A percentile compares a stretch with the other conserved stretches of the same genome.
Conservation (phyloP, 2,329 filamentous ascomycete genomes). For the Ophiostoma perfectum region DNA sequence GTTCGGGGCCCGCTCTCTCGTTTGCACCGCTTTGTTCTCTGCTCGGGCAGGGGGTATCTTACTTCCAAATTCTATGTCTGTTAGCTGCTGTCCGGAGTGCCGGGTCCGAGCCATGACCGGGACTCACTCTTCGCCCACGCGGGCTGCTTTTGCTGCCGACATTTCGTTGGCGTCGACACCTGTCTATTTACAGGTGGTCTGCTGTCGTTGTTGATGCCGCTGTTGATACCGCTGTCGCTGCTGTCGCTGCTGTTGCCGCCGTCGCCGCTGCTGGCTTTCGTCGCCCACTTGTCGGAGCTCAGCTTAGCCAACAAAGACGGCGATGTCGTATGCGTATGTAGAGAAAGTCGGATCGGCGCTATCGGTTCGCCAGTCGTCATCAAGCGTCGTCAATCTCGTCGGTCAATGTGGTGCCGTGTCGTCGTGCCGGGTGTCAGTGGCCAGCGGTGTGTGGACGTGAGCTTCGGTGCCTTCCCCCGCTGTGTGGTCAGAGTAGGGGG, state of each 20-base stretch:
- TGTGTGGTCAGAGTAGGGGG: constrained; percentile 13
- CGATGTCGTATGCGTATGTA: not conserved
- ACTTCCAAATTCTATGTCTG: constrained; percentile 78
- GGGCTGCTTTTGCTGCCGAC: constrained; percentile 57
- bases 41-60: constrained; percentile 39
- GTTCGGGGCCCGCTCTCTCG: too few relatives aligned
- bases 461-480: not conserved
- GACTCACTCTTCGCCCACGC: constrained; percentile 56
- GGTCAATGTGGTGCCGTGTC: not conserved
- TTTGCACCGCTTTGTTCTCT: too few relatives aligned
- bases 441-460: constrained; percentile 16
- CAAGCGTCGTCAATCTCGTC: not conserved
- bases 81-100: constrained; percentile 7
- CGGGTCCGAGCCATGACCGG: too few relatives aligned
- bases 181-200: not conserved
- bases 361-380: not conserved
- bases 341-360: not conserved
- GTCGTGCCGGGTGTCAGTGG: constrained; percentile 7
- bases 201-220: not conserved
- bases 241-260: too few relatives aligned
- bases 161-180: constrained; percentile 33
- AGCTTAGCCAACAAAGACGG: not conserved
- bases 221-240: too few relatives aligned
- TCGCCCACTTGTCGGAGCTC: too few relatives aligned
- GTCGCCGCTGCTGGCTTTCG: too few relatives aligned